Conservation (phyloP, 2,329 filamentous ascomycete species). For the Gaeumannomyces tritici region DNA sequence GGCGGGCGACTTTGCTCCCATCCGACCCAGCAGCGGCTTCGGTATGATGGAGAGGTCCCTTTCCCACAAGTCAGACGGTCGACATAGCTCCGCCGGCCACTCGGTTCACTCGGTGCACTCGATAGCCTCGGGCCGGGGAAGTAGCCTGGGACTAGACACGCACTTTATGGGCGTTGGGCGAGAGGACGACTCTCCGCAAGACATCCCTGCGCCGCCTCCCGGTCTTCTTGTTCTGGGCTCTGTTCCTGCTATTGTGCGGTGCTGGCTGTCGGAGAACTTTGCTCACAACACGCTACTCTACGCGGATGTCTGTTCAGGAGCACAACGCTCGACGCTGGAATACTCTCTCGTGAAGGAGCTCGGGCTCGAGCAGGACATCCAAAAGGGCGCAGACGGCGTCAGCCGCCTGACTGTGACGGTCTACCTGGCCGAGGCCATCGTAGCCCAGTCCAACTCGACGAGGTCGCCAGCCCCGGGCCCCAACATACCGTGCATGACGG, state of each 20-base stretch:
- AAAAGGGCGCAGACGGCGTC: slow-evolving; percentile 54
- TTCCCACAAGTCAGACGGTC: slow-evolving; percentile 92
- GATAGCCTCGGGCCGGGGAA: slow-evolving; percentile 66
- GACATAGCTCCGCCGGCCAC: slow-evolving; percentile 87
- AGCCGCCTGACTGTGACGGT: slow-evolving; percentile 68
- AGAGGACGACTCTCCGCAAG: slow-evolving; percentile 59
- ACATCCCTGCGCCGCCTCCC: slow-evolving; percentile 67
- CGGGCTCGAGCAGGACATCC: slow-evolving; percentile 57
- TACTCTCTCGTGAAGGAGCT: slow-evolving; percentile 65
- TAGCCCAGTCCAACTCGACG: slow-evolving; percentile 65
- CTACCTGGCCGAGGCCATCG: slow-evolving; percentile 84
- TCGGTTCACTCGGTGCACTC: slow-evolving; percentile 55
- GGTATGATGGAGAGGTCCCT: slow-evolving; percentile 83
- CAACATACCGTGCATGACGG: slow-evolving; percentile 72
- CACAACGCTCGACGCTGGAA: slow-evolving; percentile 78
- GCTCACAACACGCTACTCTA: slow-evolving; percentile 84
- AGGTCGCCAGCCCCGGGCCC: slow-evolving; percentile 62
- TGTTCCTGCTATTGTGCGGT: slow-evolving; percentile 88
- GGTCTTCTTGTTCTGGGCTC: slow-evolving; percentile 79
- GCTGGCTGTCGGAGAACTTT: slow-evolving; percentile 87
- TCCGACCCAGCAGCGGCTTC: slow-evolving; percentile 70
- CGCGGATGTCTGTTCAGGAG: slow-evolving; percentile 85
- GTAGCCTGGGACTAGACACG: slow-evolving; percentile 77
- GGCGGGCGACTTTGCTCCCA: slow-evolving; percentile 71
- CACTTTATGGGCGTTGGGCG: slow-evolving; percentile 51